Base-by-base conservation (phyloP, 2,329 filamentous ascomycete species). In the Canariomyces notabilis region DNA sequence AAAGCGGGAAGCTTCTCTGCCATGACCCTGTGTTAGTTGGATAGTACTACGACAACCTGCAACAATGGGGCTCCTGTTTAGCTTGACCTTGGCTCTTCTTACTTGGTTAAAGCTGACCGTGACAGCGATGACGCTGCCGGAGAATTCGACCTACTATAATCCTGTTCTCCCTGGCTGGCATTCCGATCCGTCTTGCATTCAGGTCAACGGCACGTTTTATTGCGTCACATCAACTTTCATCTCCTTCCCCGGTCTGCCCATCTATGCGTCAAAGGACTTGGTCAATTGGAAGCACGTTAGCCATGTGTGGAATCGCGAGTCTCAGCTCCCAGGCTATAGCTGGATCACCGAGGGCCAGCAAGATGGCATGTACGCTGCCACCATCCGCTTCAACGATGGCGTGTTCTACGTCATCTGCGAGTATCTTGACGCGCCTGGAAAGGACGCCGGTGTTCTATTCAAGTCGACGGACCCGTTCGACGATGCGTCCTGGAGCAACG, bases 161-260 rank as follows among this genome's bases (percentile, higher is more conserved):
- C 73, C 73, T 0, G 65, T 75, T 5, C 60, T 77, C 3, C 70
- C 73, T 3, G 74, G 74, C 5, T 75, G 69, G 61, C 68, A 75
- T 52, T 69, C 73, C 0, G 73, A 76, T 53, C 74, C 73, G 0
- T 69, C 65, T 5, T 72, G 70, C 37, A 63, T 68, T n/a, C 65
- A 67, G 39, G 59, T 72, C 16, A 54, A 70, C 26, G 64, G 67
- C n/a, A 72, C 67, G 5, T 76, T 75, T 55, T 76, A 73, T 58
- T 76, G 72, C 51, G 71, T 67, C 2, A 72, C 71, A 0, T 77
- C 74, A 0, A 75, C 71, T 1, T 79, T 78, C 53, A 70, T 72
- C 43, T 64, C 67, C 1, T 78, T 77, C 52, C 75, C 75, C 0
- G 75, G 74, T 0, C 60, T 77, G 5, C 74, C 75, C 0, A 67